Base-by-base conservation (phyloP, 75 land plant species). In the Cunninghamia lanceolata region DNA sequence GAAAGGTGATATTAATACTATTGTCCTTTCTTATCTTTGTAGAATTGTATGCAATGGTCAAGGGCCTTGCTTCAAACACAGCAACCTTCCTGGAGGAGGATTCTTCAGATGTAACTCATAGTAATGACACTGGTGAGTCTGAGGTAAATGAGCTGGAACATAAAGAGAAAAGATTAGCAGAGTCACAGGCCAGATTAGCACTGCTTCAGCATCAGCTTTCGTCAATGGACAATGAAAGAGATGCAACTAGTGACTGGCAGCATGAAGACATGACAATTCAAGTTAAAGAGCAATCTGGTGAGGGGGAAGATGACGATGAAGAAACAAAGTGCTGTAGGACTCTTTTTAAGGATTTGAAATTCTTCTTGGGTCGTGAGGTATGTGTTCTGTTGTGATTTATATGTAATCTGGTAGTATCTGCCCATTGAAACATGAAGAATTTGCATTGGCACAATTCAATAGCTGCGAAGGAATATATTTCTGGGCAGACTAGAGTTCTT, bases 351-450 rank as follows among this genome's bases (percentile, higher is more conserved):
- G 89, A 90, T 84, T 78, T 92, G 82, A 96, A 92, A 52, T 93
- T 98, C 86, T 98, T 93, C 86, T 90, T 98, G 75, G 90, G 95
- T 54, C 94, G 95, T 66, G 99, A 95, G 97, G 98, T 94, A 74
- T 56, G 90, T 47, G 17, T 35, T 87, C 66, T 45, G 39, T 35
- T 83, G 59, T 15, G 19, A 68, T 81, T 1, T 84, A 2, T 28
- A 40, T 50, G 73, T 56, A 30, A n/a, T 15, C 1, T 73, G 34
- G 34, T 73, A 73, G 34, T 34, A 73, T 11, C 36, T 34, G 15
- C 36, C 75, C 36, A 10, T 73, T 30, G 36, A 0, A 73, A 73
- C 36, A 73, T 8, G 0, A 0, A 73, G 8, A 71, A 71, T 71
- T 2, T 71, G 75, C 75, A 73, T 34, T 73, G 34, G 75, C 75